phyloP scores from a whole-genome alignment of 331 rosid species.

The Erythrophleum ivorense region DNA sequence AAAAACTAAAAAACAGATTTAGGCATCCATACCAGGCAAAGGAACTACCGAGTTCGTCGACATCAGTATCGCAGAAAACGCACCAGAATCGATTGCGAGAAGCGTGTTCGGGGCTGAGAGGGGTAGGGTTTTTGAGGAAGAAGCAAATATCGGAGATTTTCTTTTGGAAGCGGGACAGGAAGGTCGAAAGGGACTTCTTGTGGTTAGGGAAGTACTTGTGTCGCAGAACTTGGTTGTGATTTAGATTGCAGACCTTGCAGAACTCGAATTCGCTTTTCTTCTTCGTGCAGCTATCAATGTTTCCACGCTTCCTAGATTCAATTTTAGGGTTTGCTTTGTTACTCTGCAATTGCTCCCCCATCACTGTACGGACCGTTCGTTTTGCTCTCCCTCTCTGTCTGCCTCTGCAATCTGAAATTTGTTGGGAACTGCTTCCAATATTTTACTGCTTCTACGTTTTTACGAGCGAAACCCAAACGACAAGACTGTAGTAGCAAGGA shows the following conservation, averaged over 20 bases:
- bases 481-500: neutral
- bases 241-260: constrained; percentile 79
- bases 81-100: constrained; percentile 81
- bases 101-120: constrained; percentile 57
- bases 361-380: neutral
- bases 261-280: constrained; percentile 66
- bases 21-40: constrained; percentile 64
- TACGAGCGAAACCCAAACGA: neutral
- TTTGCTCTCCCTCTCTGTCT: neutral
- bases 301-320: neutral
- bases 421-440: neutral
- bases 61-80: constrained; percentile 69
- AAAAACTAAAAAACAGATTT: neutral
- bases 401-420: neutral
- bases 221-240: constrained; percentile 77
- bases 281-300: constrained; percentile 25
- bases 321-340: constrained; percentile 37
- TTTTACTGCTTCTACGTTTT: neutral
- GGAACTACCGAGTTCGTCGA: constrained; percentile 62
- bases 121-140: constrained; percentile 64
- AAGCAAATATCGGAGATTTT: constrained; percentile 69
- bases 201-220: constrained; percentile 92
- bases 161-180: constrained; percentile 73
- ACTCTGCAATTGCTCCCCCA: constrained; percentile 42
- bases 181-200: constrained; percentile 69